A percentile compares a stretch with the other conserved stretches of the same genome.
These are phyloP conservation scores for Aspergillus thermomutatus DNA, from an alignment of 2,329 filamentous ascomycete species.

Conservation along the genomic window DNA sequence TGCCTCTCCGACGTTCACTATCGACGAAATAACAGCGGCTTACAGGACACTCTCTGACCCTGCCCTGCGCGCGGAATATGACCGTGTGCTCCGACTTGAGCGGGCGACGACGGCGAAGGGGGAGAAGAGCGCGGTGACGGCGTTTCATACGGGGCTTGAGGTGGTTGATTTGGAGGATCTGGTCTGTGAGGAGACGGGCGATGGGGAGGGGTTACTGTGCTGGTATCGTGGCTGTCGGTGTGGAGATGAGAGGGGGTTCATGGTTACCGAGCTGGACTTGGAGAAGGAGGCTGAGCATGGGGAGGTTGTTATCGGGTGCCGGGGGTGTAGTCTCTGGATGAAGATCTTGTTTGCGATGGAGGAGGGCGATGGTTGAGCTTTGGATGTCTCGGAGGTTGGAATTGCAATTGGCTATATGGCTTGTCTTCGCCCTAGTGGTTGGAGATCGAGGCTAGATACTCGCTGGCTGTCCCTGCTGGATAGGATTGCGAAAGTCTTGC, in stretches of 20 bases:
- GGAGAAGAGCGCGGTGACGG: slow-evolving; percentile 27
- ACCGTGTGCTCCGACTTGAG: slow-evolving; percentile 41
- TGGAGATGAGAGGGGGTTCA: slow-evolving; percentile 55
- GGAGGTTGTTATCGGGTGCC: slow-evolving; percentile 59
- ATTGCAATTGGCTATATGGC: background rate
- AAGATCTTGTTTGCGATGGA: slow-evolving; percentile 58
- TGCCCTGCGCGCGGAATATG: slow-evolving; percentile 46
- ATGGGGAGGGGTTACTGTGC: slow-evolving; percentile 38
- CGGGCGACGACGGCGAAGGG: slow-evolving; percentile 23
- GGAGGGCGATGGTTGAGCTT: slow-evolving; percentile 26
- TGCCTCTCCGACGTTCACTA: slow-evolving; percentile 30
- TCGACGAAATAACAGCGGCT: slow-evolving; percentile 60
- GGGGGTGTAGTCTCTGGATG: slow-evolving; percentile 62
- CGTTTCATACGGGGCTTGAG: slow-evolving; percentile 53
- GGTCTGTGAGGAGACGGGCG: slow-evolving; percentile 37
- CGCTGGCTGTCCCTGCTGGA: background rate
- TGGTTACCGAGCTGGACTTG: slow-evolving; percentile 54
- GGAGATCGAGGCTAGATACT: background rate
- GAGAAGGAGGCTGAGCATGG: slow-evolving; percentile 48
- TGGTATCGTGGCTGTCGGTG: slow-evolving; percentile 59
- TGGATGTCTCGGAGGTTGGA: background rate
- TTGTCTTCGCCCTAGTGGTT: background rate
- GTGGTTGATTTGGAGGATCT: slow-evolving; percentile 58
- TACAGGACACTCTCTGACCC: slow-evolving; percentile 53
- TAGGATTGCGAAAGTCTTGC: background rate